Evolutionary conservation across 1,139 yeast species (phyloP), one percentile per base, ranked within the genome.

Genomic region (Geotrichum cucujoidarum): DNA sequence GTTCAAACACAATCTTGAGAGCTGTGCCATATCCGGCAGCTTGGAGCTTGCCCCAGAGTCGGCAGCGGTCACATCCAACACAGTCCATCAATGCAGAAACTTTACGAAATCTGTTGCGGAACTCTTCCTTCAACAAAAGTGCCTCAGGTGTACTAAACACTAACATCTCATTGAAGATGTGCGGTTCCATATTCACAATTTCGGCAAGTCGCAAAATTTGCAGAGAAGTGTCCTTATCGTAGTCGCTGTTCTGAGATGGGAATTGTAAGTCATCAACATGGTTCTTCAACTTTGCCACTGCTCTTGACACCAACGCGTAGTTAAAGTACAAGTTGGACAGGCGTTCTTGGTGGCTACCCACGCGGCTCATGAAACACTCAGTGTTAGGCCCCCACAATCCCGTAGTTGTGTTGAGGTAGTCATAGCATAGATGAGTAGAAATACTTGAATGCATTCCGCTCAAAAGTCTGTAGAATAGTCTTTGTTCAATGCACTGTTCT

Each of bases 21-120:
- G 97, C 95, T 17, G 99, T 92, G 21, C 97, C 99, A 65, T 92
- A 92, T 21, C 99, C 99, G 17, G 94, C 88, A 1, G 95, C 88
- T 70, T 92, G 98, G 27, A 92, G 77, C 67, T 94, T 92, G 14
- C 98, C 98, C 99, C 99, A 92, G 69, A 94, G 73, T 62, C 97
- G 78, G 67, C 99, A 92, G 64, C 97, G 77, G 66, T 92, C 98
- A 70, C 99, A 92, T 33, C 96, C 97, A 41, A 94, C 97, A 71
- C 99, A 92, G 67, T 92, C 97, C 97, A 94, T 94, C 45, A 92
- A 80, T 45, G 87, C 84, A 27, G 95, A 83, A 32, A 92, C 95
- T 63, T 92, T 94, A 63, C 81, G 81, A 66, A 92, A 94, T 50
- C 95, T 81, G 39, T 77, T 68, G 56, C 94, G 77, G 69, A 92